Evolutionary conservation across 148 eudicot genomes (phyloP).

Genomic region (Arbutus unedo): DNA sequence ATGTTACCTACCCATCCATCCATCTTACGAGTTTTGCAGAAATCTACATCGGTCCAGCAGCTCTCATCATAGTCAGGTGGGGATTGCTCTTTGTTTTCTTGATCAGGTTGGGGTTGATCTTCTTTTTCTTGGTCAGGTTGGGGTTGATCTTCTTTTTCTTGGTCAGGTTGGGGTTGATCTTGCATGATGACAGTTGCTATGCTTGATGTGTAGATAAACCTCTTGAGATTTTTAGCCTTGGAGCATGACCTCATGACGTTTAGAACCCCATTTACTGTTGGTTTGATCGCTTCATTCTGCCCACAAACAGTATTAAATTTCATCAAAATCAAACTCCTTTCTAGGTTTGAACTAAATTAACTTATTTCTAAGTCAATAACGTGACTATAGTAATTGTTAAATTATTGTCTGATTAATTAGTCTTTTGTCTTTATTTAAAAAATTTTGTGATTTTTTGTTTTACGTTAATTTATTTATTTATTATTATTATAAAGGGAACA

Average conservation of each 20-base stretch:
- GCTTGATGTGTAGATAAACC: constrained; percentile 25
- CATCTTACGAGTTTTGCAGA: constrained; percentile 18
- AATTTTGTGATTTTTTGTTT: no score
- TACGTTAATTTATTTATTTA: no score
- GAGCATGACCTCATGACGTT: constrained; percentile 28
- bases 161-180: constrained; percentile 15
- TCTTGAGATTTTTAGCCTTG: constrained; percentile 26
- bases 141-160: no score
- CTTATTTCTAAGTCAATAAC: not conserved
- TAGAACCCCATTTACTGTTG: constrained; percentile 27
- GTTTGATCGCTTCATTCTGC: constrained; percentile 30
- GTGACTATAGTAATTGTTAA: no score
- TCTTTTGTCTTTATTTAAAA: no score
- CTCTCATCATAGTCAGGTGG: constrained; percentile 18
- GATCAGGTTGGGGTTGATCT: no score
- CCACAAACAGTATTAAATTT: not conserved
- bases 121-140: no score
- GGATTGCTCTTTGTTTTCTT: no score
- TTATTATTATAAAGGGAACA: no score
- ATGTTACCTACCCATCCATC: constrained; percentile 21
- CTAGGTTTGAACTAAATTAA: no score
- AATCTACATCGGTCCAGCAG: constrained; percentile 27
- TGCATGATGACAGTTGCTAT: constrained; percentile 15
- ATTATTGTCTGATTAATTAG: no score
- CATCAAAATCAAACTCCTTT: no score